These are phyloP conservation scores for Fraxinus excelsior DNA, from an alignment of 257 asterid genomes.

Conservation along the genomic window DNA sequence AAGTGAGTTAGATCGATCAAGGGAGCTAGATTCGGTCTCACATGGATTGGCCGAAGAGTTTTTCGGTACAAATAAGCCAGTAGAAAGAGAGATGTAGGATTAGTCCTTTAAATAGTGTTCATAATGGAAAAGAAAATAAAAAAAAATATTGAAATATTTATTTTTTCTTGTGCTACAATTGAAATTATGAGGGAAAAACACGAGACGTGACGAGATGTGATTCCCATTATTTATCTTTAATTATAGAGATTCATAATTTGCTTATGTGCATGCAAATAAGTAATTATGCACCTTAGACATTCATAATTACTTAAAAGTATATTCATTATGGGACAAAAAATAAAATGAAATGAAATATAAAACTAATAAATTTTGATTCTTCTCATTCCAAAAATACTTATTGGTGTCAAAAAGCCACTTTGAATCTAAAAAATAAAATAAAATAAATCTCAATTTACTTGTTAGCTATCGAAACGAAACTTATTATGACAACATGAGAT, in stretches of 20 bases:
- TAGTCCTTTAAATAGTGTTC: not conserved
- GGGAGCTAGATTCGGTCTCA: too few relatives aligned
- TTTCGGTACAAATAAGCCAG: too few relatives aligned
- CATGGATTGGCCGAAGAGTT: too few relatives aligned
- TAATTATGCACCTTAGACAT: not conserved
- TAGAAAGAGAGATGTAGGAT: too few relatives aligned
- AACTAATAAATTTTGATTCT: not conserved
- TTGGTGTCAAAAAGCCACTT: too few relatives aligned
- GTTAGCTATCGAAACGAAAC: too few relatives aligned
- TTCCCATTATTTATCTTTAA: not conserved
- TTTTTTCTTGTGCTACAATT: not conserved
- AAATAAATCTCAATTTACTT: too few relatives aligned
- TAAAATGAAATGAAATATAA: not conserved
- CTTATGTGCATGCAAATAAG: not conserved
- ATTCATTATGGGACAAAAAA: not conserved
- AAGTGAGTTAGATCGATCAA: too few relatives aligned
- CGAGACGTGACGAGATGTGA: not conserved
- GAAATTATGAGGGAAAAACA: slow-evolving; percentile 1
- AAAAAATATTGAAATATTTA: not conserved
- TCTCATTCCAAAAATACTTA: not conserved
- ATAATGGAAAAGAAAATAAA: not conserved
- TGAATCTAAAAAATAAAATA: too few relatives aligned
- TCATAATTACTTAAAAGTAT: not conserved
- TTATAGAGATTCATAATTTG: not conserved
- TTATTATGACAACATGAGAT: not conserved